These are phyloP conservation scores for Zalaria sp. DNA, from an alignment of 2,329 filamentous ascomycete species.

Conservation along the genomic window DNA sequence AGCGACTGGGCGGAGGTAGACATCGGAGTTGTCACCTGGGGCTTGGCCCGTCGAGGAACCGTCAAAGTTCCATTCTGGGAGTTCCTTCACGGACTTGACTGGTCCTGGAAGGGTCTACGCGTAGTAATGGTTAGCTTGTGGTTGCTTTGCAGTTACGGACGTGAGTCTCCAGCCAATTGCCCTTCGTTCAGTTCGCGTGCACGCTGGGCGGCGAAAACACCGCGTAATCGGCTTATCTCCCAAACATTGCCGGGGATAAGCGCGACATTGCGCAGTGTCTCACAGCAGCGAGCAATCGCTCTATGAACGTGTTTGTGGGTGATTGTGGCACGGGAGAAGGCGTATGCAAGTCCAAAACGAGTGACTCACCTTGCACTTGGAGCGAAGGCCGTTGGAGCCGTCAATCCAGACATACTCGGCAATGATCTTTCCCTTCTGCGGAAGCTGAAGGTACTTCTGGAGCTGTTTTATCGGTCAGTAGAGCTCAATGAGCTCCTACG, in stretches of 20 bases:
- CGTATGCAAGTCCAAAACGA: too few species aligned
- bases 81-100: conserved; percentile 45
- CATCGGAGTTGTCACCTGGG: conserved; percentile 88
- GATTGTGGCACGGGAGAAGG: too few species aligned
- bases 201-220: too few species aligned
- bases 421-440: conserved; percentile 78
- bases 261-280: too few species aligned
- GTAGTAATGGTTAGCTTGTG: background rate
- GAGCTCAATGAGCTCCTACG: background rate
- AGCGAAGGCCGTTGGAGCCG: conserved; percentile 65
- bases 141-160: background rate
- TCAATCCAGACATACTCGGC: conserved; percentile 98
- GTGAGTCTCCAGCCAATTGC: too few species aligned
- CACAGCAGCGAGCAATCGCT: too few species aligned
- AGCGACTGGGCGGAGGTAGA: conserved; percentile 85
- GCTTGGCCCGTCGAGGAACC: conserved; percentile 89
- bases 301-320: too few species aligned
- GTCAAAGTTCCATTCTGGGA: conserved; percentile 71
- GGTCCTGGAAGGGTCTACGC: conserved; percentile 48
- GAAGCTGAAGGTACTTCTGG: conserved; percentile 79
- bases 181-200: too few species aligned
- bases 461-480: conserved; percentile 42
- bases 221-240: too few species aligned
- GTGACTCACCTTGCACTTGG: conserved; percentile 81
- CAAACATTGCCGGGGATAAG: too few species aligned